Evolutionary conservation across 1,139 yeast species (phyloP).

Genomic region (Yarrowia galli): DNA sequence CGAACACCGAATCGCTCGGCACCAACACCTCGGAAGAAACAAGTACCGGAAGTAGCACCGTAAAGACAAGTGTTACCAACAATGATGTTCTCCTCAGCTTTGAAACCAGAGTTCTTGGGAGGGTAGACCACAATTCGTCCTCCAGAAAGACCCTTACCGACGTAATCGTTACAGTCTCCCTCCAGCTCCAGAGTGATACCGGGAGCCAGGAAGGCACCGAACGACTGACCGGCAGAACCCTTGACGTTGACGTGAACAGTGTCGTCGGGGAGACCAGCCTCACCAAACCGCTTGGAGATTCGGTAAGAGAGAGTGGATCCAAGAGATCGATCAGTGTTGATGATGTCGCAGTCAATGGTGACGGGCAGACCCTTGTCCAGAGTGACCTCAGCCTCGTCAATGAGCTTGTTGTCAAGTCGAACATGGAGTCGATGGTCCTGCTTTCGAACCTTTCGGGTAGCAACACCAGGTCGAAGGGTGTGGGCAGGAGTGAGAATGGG

Average conservation of each 20-base stretch:
- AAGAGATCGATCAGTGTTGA: conserved; percentile 94
- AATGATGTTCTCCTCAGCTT: conserved; percentile 94
- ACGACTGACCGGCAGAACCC: conserved; percentile 98
- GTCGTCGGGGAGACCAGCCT: conserved; percentile 91
- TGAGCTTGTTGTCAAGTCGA: conserved; percentile 91
- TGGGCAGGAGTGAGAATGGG: conserved; percentile 98
- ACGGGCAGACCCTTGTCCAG: conserved; percentile 94
- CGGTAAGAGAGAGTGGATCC: conserved; percentile 95
- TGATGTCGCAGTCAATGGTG: conserved; percentile 88
- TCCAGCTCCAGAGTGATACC: conserved; percentile 95
- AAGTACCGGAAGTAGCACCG: conserved; percentile 96
- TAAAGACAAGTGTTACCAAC: conserved; percentile 97
- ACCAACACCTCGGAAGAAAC: conserved; percentile 95
- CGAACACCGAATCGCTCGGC: conserved; percentile 99
- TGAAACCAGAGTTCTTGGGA: conserved; percentile 80
- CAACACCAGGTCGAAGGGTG: conserved; percentile 96
- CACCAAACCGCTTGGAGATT: conserved; percentile 92
- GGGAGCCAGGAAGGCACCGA: conserved; percentile 96
- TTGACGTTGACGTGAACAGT: conserved; percentile 89
- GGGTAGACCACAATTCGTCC: conserved; percentile 94
- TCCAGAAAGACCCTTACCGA: conserved; percentile 96
- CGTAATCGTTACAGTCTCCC: conserved; percentile 98
- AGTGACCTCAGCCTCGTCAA: conserved; percentile 94
- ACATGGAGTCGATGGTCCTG: conserved; percentile 95
- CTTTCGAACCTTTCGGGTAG: conserved; percentile 89